A percentile compares a stretch with the other conserved stretches of the same genome.
These are phyloP conservation scores for Dinochytrium kinnereticum DNA, from an alignment of 371 early-diverging fungal genomes.

Conservation along the genomic window DNA sequence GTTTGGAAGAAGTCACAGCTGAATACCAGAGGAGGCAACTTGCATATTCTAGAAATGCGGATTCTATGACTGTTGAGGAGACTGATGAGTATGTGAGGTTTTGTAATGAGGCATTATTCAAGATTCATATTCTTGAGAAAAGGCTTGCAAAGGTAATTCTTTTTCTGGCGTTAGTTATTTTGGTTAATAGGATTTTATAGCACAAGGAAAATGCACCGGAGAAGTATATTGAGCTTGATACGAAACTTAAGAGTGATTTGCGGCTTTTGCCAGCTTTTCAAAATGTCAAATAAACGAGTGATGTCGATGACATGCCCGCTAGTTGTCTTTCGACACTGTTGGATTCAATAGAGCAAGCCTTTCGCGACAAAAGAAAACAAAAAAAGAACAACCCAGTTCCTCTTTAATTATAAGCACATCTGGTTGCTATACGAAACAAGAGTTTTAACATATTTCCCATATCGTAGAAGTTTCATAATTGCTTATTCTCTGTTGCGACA, in stretches of 20 bases:
- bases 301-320: no score
- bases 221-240: slow-evolving; percentile 55
- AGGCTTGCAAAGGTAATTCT: slow-evolving; percentile 55
- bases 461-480: no score
- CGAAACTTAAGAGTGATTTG: slow-evolving; percentile 49
- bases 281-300: not conserved
- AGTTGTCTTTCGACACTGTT: no score
- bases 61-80: slow-evolving; percentile 58
- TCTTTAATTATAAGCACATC: no score
- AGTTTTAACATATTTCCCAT: no score
- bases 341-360: no score
- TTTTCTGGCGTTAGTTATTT: not conserved
- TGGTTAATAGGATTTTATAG: slow-evolving; percentile 30
- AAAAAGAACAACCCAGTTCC: no score
- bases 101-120: slow-evolving; percentile 62
- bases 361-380: no score
- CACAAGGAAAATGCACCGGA: slow-evolving; percentile 64
- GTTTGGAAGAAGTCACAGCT: slow-evolving; percentile 58
- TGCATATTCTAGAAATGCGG: slow-evolving; percentile 57
- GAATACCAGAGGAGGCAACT: slow-evolving; percentile 59
- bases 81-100: slow-evolving; percentile 60
- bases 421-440: no score
- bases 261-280: slow-evolving; percentile 43
- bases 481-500: no score
- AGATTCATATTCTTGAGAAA: slow-evolving; percentile 61